A percentile compares a stretch with the other conserved stretches of the same genome.
phyloP scores from a whole-genome alignment of 306 rosid genomes.

The Inga laurina region DNA sequence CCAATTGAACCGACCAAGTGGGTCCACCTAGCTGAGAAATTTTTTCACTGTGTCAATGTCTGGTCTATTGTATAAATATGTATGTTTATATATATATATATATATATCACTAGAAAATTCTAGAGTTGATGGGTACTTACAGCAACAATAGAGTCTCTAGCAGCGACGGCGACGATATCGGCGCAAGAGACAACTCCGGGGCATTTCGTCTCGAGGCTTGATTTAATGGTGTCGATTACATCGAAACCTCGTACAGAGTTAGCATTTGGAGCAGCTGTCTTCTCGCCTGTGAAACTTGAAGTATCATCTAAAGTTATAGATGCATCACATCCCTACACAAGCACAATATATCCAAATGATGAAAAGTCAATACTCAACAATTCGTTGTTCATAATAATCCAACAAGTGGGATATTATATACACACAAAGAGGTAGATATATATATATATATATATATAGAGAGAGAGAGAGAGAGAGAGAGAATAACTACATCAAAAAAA shows the following conservation, averaged over 20 bases:
- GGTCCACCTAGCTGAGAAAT: slow-evolving; percentile 58
- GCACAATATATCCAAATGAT: background rate
- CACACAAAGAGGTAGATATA: background rate
- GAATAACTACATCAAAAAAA: background rate
- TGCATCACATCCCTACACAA: slow-evolving; percentile 70
- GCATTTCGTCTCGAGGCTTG: slow-evolving; percentile 48
- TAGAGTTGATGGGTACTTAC: slow-evolving; percentile 32
- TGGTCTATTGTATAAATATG: background rate
- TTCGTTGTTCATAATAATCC: background rate
- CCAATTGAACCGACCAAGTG: slow-evolving; percentile 55
- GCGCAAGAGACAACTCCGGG: slow-evolving; percentile 69
- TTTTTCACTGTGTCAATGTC: background rate
- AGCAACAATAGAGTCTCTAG: slow-evolving; percentile 63
- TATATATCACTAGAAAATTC: no score
- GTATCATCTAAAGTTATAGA: slow-evolving; percentile 66
- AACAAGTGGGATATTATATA: background rate
- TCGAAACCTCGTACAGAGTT: slow-evolving; percentile 61
- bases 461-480: background rate
- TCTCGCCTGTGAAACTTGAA: slow-evolving; percentile 64
- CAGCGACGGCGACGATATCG: slow-evolving; percentile 65
- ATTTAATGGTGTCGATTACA: slow-evolving; percentile 57
- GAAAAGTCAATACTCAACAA: background rate
- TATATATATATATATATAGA: background rate
- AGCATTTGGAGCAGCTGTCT: slow-evolving; percentile 52
- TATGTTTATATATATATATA: no score